Evolutionary conservation across 768 basidiomycete genomes (phyloP).

Genomic region (Cubamyces sp.): DNA sequence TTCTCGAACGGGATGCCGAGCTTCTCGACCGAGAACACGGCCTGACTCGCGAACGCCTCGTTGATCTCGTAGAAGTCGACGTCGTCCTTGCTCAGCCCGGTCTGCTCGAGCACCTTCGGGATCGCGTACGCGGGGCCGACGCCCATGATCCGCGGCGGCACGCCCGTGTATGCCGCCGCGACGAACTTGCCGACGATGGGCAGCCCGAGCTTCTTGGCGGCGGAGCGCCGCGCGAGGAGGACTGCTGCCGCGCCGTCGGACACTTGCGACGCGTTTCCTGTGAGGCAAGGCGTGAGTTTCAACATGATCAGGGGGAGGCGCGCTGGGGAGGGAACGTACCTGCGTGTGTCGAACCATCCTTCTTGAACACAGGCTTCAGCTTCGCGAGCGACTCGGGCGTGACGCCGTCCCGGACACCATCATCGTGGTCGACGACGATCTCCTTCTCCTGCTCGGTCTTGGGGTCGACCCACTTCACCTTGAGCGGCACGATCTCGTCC

Average conservation of each 20-base stretch:
- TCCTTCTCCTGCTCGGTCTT: conserved; percentile 71
- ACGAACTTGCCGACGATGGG: conserved; percentile 88
- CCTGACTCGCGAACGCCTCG: conserved; percentile 88
- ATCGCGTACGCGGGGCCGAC: conserved; percentile 91
- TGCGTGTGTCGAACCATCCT: conserved; percentile 78
- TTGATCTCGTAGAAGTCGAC: conserved; percentile 94
- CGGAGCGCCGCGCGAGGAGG: conserved; percentile 76
- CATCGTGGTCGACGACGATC: conserved; percentile 77
- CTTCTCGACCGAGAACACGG: conserved; percentile 71
- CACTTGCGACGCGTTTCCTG: conserved; percentile 84
- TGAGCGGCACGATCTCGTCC: conserved; percentile 83
- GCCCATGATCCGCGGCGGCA: conserved; percentile 89
- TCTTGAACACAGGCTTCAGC: conserved; percentile 84
- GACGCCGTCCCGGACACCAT: conserved; percentile 85
- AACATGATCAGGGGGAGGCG: not conserved
- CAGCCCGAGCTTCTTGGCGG: conserved; percentile 82
- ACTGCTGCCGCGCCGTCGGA: conserved; percentile 94
- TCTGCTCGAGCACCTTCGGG: conserved; percentile 68
- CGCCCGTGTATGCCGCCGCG: conserved; percentile 69
- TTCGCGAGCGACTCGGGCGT: conserved; percentile 77
- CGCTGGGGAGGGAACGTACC: conserved; percentile 38
- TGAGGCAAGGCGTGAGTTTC: not conserved
- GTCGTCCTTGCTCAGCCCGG: conserved; percentile 68
- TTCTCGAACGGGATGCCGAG: conserved; percentile 74
- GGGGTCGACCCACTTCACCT: conserved; percentile 67